A percentile compares a stretch with the other conserved stretches of the same genome.
Conservation (phyloP, 2,329 filamentous ascomycete species). For the Aureobasidium sp. region DNA sequence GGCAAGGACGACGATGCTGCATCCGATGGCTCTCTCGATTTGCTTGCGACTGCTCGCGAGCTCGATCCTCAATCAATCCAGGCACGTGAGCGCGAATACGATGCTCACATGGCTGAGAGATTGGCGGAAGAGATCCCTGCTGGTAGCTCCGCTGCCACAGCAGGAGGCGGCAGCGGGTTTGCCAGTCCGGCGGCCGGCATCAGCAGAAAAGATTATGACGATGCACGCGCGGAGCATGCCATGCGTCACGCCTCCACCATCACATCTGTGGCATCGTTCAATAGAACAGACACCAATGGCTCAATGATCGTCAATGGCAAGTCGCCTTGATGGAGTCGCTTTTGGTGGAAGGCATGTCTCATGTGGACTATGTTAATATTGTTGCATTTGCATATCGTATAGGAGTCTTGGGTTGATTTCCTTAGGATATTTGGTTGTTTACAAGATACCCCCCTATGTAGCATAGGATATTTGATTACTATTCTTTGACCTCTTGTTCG, state of each 20-base stretch:
- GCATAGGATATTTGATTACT: background rate
- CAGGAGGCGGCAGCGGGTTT: slow-evolving; percentile 43
- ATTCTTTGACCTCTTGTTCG: background rate
- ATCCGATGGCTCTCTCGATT: slow-evolving; percentile 35
- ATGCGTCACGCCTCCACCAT: background rate
- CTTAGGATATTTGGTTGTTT: background rate
- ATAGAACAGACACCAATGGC: slow-evolving; percentile 10
- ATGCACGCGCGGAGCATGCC: background rate
- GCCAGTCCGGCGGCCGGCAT: slow-evolving; percentile 30
- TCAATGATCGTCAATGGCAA: slow-evolving; percentile 16
- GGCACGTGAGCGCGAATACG: slow-evolving; percentile 40
- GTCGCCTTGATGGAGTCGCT: slow-evolving; percentile 3
- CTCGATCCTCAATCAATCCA: slow-evolving; percentile 36
- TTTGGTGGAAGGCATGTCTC: background rate
- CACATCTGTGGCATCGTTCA: slow-evolving; percentile 1
- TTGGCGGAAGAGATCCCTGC: slow-evolving; percentile 43
- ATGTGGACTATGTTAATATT: background rate
- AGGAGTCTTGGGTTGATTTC: background rate
- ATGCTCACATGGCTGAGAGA: slow-evolving; percentile 40
- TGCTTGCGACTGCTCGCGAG: slow-evolving; percentile 39
- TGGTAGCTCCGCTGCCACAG: slow-evolving; percentile 42
- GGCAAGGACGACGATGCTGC: slow-evolving; percentile 26
- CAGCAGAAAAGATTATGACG: background rate
- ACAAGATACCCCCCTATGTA: slow-evolving; percentile 3
- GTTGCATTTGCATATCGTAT: slow-evolving; percentile 3